Percentiles rank a stretch among this genome's conserved stretches.
Conservation (phyloP, 805 yeast genomes). For the Zygoascus biomembranicola region DNA sequence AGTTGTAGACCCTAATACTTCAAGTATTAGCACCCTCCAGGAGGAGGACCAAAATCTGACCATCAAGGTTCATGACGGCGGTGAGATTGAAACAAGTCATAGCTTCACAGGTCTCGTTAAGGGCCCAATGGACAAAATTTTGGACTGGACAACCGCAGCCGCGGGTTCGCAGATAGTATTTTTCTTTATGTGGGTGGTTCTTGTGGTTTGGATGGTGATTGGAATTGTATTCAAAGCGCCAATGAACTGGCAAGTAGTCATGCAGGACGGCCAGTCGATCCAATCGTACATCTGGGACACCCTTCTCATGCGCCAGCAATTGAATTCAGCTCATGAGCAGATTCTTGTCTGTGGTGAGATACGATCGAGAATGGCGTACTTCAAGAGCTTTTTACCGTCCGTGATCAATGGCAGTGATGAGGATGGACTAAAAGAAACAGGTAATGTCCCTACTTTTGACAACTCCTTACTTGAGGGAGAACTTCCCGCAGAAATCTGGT, state of each 20-base stretch:
- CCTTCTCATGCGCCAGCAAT: not conserved
- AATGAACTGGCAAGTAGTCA: not conserved
- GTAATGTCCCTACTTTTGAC: not conserved
- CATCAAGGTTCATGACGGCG: not conserved
- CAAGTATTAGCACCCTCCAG: not conserved
- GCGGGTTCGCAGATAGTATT: not conserved
- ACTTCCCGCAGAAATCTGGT: not conserved
- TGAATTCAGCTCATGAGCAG: not conserved
- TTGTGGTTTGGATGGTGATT: not conserved
- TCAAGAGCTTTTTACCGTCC: not conserved
- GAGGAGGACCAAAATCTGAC: not conserved
- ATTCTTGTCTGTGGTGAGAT: not conserved
- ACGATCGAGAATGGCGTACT: not conserved
- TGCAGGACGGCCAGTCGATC: not conserved
- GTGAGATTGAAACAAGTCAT: not conserved
- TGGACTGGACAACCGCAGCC: not conserved
- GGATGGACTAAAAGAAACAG: not conserved
- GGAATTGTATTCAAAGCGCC: not conserved
- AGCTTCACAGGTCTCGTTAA: not conserved
- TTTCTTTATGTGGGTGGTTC: not conserved
- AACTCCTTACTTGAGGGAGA: not conserved
- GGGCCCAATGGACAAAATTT: not conserved
- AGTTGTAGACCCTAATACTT: not conserved
- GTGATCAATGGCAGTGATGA: not conserved
- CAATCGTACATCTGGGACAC: not conserved